These are phyloP conservation scores for Copromyces sp. DNA, from an alignment of 495 filamentous ascomycete species.

Conservation along the genomic window DNA sequence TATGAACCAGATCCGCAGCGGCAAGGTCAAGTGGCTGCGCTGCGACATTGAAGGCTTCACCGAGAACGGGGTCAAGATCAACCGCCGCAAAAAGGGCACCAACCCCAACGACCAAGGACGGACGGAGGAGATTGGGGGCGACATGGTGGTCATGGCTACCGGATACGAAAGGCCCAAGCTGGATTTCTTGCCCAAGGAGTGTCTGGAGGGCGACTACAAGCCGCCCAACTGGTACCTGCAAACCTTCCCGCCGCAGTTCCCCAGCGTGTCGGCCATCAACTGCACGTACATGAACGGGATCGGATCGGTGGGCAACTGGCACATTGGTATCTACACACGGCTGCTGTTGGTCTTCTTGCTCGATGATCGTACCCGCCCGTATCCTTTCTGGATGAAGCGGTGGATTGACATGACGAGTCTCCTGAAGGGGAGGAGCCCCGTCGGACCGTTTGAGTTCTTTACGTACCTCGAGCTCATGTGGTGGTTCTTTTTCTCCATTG, in stretches of 20 bases:
- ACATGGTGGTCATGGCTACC: slow-evolving; percentile 77
- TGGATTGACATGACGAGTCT: slow-evolving; percentile 82
- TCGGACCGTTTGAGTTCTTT: slow-evolving; percentile 74
- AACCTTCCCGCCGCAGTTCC: slow-evolving; percentile 60
- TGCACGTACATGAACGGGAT: slow-evolving; percentile 77
- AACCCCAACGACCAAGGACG: slow-evolving; percentile 61
- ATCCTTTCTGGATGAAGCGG: slow-evolving; percentile 61
- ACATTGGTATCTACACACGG: slow-evolving; percentile 81
- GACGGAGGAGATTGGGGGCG: slow-evolving; percentile 51
- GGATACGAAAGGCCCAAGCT: slow-evolving; percentile 67
- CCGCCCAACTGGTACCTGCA: slow-evolving; percentile 86
- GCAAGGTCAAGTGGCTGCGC: slow-evolving; percentile 68
- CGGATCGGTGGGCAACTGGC: slow-evolving; percentile 73
- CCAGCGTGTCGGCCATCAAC: slow-evolving; percentile 67
- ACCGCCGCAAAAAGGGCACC: slow-evolving; percentile 58
- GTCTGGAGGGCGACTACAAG: slow-evolving; percentile 58
- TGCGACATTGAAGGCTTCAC: slow-evolving; percentile 64
- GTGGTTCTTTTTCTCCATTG: slow-evolving; percentile 73
- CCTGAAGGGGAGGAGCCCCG: slow-evolving; percentile 58
- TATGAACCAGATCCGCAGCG: slow-evolving; percentile 64
- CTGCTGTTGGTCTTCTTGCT: slow-evolving; percentile 79
- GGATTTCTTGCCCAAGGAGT: slow-evolving; percentile 57
- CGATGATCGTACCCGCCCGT: slow-evolving; percentile 64
- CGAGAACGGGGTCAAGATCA: slow-evolving; percentile 57
- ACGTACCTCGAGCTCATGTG: slow-evolving; percentile 76